phyloP scores from a whole-genome alignment of 2,329 filamentous ascomycete genomes.

The Trichoderma polysporum region DNA sequence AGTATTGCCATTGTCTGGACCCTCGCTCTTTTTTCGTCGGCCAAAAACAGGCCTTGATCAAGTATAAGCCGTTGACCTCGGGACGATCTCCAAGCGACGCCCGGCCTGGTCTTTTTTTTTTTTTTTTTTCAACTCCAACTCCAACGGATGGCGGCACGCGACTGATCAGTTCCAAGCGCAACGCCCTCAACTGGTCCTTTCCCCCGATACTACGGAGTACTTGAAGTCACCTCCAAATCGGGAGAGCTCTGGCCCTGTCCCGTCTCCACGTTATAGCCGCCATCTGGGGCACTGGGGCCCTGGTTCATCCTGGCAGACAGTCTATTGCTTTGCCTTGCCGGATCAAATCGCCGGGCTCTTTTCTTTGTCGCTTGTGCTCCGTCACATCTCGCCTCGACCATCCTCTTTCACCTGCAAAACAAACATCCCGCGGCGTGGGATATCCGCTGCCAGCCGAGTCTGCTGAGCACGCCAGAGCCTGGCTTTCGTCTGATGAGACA shows the following conservation, averaged over 20 bases:
- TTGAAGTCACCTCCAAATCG: constrained; percentile 11
- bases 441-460: constrained; percentile 6
- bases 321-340: constrained; percentile 5
- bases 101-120: not conserved
- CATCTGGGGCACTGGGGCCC: constrained; percentile 10
- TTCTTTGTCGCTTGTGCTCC: not conserved
- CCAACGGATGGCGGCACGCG: constrained; percentile 21
- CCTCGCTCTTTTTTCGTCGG: constrained; percentile 1
- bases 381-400: constrained; percentile 12
- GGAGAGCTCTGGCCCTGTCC: constrained; percentile 4
- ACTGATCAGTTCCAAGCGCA: constrained; percentile 15
- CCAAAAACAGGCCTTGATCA: not conserved
- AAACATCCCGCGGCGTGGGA: not conserved
- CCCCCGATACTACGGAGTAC: constrained; percentile 7
- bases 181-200: constrained; percentile 10
- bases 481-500: not conserved
- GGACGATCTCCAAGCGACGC: constrained; percentile 5
- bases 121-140: constrained; percentile 7
- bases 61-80: not conserved
- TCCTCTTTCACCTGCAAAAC: constrained; percentile 1
- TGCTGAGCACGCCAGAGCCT: not conserved
- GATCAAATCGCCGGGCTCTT: not conserved
- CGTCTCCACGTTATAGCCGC: constrained; percentile 16
- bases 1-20: not conserved
- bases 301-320: constrained; percentile 4